Evolutionary conservation across 305 asterid species (phyloP).

Genomic region (Fraxinus latifolia): DNA sequence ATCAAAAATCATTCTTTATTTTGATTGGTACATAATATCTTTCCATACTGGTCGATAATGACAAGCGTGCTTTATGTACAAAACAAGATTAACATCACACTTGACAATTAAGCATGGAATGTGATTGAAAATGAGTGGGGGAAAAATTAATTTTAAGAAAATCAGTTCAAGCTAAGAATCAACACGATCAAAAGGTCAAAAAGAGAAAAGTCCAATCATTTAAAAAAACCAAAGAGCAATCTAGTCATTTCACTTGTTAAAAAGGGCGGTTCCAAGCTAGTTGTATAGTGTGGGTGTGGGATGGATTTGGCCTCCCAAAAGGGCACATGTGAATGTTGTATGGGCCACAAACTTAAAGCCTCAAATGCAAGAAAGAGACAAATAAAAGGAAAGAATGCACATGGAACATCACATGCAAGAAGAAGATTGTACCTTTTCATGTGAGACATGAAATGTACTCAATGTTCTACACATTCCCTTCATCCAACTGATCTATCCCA

Average conservation of each 20-base stretch:
- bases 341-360: conserved; percentile 45
- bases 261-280: conserved; percentile 20
- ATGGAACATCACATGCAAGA: conserved; percentile 60
- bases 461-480: conserved; percentile 99
- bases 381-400: conserved; percentile 28
- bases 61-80: background rate
- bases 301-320: conserved; percentile 39
- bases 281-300: conserved; percentile 21
- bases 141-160: background rate
- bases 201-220: background rate
- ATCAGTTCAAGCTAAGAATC: background rate
- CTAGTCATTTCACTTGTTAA: background rate
- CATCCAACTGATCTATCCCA: conserved; percentile 37
- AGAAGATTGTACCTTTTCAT: conserved; percentile 27
- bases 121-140: background rate
- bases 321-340: conserved; percentile 53
- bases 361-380: conserved; percentile 17
- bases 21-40: background rate
- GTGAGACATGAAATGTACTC: conserved; percentile 77
- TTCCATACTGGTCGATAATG: background rate
- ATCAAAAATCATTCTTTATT: background rate
- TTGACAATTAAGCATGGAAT: background rate
- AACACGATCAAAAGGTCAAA: background rate
- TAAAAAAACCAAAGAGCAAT: conserved; percentile 16
- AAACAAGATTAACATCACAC: background rate